Percentiles rank a stretch among this genome's conserved stretches.
phyloP scores from a whole-genome alignment of 345 rosid species.

The Adansonia digitata region DNA sequence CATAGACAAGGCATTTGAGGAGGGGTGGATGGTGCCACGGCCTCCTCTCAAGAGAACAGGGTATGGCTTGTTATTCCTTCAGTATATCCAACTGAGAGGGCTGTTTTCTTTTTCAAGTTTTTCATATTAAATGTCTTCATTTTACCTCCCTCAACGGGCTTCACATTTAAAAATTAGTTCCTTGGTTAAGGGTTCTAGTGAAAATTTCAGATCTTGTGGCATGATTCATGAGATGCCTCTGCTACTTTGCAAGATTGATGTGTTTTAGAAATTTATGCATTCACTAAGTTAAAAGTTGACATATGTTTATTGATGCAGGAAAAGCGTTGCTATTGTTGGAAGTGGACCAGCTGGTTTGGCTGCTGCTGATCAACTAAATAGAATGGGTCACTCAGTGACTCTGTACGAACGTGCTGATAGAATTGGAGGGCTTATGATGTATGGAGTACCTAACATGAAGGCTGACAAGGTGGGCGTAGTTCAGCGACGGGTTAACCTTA shows the following conservation, averaged over 20 bases:
- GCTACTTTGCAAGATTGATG: neutral
- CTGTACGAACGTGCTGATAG: slow-evolving; percentile 97
- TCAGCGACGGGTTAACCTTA: slow-evolving; percentile 88
- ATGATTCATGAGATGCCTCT: neutral
- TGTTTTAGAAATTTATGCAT: neutral
- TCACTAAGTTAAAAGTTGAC: neutral
- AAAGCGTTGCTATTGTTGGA: slow-evolving; percentile 76
- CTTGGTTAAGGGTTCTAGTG: neutral
- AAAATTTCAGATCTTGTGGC: neutral
- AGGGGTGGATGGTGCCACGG: slow-evolving; percentile 97
- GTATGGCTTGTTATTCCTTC: slow-evolving; percentile 33
- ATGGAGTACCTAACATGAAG: slow-evolving; percentile 99
- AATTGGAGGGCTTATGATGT: slow-evolving; percentile 99
- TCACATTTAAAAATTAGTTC: neutral
- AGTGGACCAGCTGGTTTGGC: slow-evolving; percentile 98
- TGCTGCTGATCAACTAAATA: slow-evolving; percentile 96
- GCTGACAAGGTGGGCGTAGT: slow-evolving; percentile 85
- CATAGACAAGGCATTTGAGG: slow-evolving; percentile 93
- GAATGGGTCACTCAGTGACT: slow-evolving; percentile 89
- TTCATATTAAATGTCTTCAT: neutral
- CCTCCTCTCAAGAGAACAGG: slow-evolving; percentile 88
- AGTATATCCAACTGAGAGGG: neutral
- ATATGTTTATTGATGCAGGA: slow-evolving; percentile 44
- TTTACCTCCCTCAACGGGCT: neutral
- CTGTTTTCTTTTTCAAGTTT: neutral